Evolutionary conservation across 140 eudicot genomes (phyloP).

Genomic region (Stevia rebaudiana): DNA sequence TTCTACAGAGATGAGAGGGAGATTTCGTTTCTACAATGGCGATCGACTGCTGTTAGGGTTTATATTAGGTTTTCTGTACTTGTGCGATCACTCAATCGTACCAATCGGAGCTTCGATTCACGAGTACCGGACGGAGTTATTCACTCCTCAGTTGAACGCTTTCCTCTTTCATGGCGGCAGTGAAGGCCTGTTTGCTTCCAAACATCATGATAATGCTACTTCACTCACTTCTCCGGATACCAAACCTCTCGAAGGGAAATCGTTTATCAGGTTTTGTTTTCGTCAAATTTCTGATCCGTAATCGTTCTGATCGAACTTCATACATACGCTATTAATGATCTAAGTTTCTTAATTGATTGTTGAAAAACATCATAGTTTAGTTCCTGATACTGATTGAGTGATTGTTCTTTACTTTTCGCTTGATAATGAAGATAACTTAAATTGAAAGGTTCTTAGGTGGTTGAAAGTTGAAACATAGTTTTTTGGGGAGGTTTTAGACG

Average conservation of each 20-base stretch:
- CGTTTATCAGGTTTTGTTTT: conserved; percentile 52
- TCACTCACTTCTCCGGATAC: conserved; percentile 17
- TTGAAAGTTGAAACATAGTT: no score
- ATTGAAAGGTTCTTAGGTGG: not conserved
- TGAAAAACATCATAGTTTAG: not conserved
- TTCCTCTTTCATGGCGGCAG: conserved; percentile 72
- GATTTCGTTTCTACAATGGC: conserved; percentile 23
- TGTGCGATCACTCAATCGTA: conserved; percentile 22
- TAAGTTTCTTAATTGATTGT: not conserved
- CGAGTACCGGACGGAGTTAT: conserved; percentile 39
- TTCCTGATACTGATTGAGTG: not conserved
- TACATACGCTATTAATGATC: not conserved
- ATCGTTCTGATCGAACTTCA: not conserved
- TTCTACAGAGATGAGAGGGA: conserved; percentile 27
- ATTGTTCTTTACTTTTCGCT: not conserved
- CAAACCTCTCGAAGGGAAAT: conserved; percentile 40
- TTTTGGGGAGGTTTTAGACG: no score
- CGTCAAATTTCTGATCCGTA: not conserved
- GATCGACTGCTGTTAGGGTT: conserved; percentile 7
- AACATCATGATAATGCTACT: conserved; percentile 18
- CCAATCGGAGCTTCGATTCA: conserved; percentile 46
- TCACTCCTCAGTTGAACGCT: conserved; percentile 48
- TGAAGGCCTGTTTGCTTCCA: conserved; percentile 65
- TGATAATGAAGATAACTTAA: not conserved
- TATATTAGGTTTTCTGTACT: conserved; percentile 5